Percentiles rank a stretch among this genome's conserved stretches.
phyloP scores from a whole-genome alignment of 2,329 filamentous ascomycete species.

The Pyricularia sp. region DNA sequence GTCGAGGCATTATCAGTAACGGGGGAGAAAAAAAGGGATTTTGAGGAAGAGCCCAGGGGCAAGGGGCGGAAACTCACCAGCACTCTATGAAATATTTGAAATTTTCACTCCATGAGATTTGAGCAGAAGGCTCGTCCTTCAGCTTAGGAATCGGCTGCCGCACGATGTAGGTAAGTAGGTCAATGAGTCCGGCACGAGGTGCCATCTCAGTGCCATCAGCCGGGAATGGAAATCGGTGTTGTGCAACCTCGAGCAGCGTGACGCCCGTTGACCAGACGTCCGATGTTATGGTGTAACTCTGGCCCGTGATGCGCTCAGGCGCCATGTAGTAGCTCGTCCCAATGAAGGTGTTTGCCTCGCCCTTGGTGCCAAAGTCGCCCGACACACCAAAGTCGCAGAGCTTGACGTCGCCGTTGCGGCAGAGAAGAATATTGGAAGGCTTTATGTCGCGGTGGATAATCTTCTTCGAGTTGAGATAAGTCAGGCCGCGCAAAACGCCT shows the following conservation, averaged over 20 bases:
- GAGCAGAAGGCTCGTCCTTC: constrained; percentile 85
- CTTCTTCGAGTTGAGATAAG: constrained; percentile 88
- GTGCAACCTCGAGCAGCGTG: constrained; percentile 95
- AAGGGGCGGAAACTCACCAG: constrained; percentile 61
- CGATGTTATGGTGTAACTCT: constrained; percentile 96
- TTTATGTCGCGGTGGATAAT: constrained; percentile 99
- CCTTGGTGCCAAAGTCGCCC: constrained; percentile 96
- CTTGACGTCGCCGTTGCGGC: constrained; percentile 88
- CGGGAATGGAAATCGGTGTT: constrained; percentile 96
- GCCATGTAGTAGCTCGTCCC: constrained; percentile 99
- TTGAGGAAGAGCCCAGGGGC: background rate
- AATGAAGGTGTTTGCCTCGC: constrained; percentile 97
- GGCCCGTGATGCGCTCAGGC: constrained; percentile 92
- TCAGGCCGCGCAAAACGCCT: constrained; percentile 85
- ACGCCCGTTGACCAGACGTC: constrained; percentile 98
- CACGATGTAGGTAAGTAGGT: constrained; percentile 94
- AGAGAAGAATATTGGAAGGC: constrained; percentile 91
- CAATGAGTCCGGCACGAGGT: constrained; percentile 83
- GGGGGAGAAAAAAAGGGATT: no score
- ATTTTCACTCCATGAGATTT: constrained; percentile 90
- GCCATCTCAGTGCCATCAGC: constrained; percentile 95
- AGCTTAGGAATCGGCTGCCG: constrained; percentile 89
- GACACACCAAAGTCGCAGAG: constrained; percentile 97
- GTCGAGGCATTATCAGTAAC: constrained; percentile 11
- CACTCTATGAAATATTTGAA: constrained; percentile 99